Evolutionary conservation across 2,329 filamentous ascomycete species (phyloP).

Genomic region (Tolypocladium ovalisporum): DNA sequence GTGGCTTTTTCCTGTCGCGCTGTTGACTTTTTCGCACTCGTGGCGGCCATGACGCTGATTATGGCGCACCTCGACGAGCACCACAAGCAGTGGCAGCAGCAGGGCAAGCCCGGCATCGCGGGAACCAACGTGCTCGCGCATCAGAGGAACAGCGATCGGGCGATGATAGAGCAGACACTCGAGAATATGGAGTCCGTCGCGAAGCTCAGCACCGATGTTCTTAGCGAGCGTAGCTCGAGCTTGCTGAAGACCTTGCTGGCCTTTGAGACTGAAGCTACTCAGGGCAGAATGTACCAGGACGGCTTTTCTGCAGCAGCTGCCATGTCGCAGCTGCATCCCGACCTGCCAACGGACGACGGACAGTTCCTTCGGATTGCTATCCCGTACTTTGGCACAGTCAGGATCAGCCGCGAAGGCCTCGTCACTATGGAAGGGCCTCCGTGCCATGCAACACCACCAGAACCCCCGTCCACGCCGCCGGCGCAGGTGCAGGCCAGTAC

Average conservation of each 20-base stretch:
- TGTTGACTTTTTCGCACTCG: slow-evolving; percentile 25
- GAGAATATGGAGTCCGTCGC: background rate
- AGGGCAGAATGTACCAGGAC: background rate
- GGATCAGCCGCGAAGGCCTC: background rate
- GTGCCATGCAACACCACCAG: background rate
- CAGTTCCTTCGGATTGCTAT: background rate
- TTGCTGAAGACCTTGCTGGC: background rate
- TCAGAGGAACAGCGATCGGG: slow-evolving; percentile 4
- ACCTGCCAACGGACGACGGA: background rate
- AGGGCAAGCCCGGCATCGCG: background rate
- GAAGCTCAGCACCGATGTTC: background rate
- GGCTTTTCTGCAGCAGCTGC: background rate
- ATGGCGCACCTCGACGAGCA: slow-evolving; percentile 25
- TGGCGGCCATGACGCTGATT: slow-evolving; percentile 24
- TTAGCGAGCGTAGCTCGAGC: background rate
- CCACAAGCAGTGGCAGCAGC: background rate
- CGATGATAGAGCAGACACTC: slow-evolving; percentile 3
- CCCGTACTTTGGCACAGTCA: background rate
- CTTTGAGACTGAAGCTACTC: background rate
- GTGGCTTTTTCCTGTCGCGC: slow-evolving; percentile 20
- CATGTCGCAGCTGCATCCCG: background rate
- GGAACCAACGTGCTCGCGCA: slow-evolving; percentile 3
- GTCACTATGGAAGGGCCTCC: background rate
- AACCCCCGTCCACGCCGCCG: background rate
- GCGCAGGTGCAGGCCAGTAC: background rate